Percentiles rank a stretch among this genome's conserved stretches.
Evolutionary conservation across 345 rosid species (phyloP).

Genomic region (Conringia planisiliqua): DNA sequence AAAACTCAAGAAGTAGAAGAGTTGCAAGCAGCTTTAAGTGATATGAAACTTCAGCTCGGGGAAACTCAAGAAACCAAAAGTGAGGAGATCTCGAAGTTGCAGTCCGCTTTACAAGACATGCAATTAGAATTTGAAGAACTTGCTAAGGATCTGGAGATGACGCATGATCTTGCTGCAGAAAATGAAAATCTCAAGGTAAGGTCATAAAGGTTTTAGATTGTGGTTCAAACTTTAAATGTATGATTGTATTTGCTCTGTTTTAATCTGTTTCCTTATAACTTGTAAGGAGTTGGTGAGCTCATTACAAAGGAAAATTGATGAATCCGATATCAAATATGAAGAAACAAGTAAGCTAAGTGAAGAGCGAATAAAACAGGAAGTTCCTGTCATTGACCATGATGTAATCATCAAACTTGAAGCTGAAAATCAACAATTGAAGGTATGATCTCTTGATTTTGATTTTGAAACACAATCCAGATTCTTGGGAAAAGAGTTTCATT

Average conservation of each 20-base stretch:
- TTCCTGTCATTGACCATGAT: slow-evolving; percentile 54
- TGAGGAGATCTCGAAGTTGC: slow-evolving; percentile 48
- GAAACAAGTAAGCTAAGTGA: slow-evolving; percentile 51
- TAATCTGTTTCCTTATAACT: not conserved
- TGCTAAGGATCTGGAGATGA: slow-evolving; percentile 55
- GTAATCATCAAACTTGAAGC: slow-evolving; percentile 54
- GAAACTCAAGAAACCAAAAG: slow-evolving; percentile 57
- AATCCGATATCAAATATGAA: slow-evolving; percentile 64
- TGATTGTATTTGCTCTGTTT: not conserved
- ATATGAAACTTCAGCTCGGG: slow-evolving; percentile 54
- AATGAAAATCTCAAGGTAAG: slow-evolving; percentile 82
- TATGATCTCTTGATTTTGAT: slow-evolving; percentile 16
- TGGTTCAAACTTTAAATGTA: not conserved
- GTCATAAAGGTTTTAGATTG: slow-evolving; percentile 17
- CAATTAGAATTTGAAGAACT: slow-evolving; percentile 63
- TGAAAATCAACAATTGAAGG: slow-evolving; percentile 89
- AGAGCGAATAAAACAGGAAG: slow-evolving; percentile 46
- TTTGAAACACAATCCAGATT: slow-evolving; percentile 1
- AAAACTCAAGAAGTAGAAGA: slow-evolving; percentile 38
- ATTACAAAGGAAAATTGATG: slow-evolving; percentile 65
- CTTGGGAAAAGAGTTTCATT: not conserved
- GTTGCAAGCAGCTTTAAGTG: slow-evolving; percentile 37
- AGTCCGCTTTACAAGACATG: slow-evolving; percentile 43
- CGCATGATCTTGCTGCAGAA: slow-evolving; percentile 67
- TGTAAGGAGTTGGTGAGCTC: slow-evolving; percentile 60